Percentiles rank a stretch among this genome's conserved stretches.
These are phyloP conservation scores for Pseudopithomyces maydicus DNA, from an alignment of 2,329 filamentous ascomycete species.

Conservation along the genomic window DNA sequence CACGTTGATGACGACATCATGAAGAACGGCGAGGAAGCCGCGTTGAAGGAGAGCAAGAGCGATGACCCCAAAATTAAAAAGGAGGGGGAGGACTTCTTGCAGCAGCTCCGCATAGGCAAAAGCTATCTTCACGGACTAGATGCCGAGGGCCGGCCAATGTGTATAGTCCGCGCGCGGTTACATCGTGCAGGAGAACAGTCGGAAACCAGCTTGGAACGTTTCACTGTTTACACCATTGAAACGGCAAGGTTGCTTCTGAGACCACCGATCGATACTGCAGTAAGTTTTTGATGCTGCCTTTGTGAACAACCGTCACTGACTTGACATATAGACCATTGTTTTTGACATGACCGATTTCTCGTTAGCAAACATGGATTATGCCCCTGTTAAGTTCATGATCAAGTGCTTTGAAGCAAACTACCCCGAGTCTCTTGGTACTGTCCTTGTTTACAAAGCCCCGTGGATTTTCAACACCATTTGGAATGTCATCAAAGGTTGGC, in stretches of 20 bases:
- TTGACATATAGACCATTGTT: slow-evolving; percentile 73
- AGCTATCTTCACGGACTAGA: slow-evolving; percentile 89
- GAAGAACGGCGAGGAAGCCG: slow-evolving; percentile 53
- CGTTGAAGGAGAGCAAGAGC: slow-evolving; percentile 65
- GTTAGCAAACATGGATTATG: slow-evolving; percentile 97
- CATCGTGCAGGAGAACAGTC: slow-evolving; percentile 84
- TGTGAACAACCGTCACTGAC: slow-evolving; percentile 22
- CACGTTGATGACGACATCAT: slow-evolving; percentile 87
- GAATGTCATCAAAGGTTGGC: slow-evolving; percentile 94
- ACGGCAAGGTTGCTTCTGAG: slow-evolving; percentile 83
- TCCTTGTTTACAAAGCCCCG: slow-evolving; percentile 93
- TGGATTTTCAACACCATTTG: slow-evolving; percentile 99
- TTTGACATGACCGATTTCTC: slow-evolving; percentile 97
- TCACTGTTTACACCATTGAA: slow-evolving; percentile 93
- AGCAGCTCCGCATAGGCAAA: slow-evolving; percentile 87
- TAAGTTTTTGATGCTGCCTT: slow-evolving; percentile 56
- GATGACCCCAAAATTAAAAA: slow-evolving; percentile 67
- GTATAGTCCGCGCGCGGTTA: slow-evolving; percentile 79
- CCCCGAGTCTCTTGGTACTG: slow-evolving; percentile 85
- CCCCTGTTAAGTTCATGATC: slow-evolving; percentile 98
- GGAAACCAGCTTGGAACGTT: slow-evolving; percentile 81
- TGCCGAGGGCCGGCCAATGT: slow-evolving; percentile 83
- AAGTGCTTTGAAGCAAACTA: slow-evolving; percentile 99
- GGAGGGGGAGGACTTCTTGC: slow-evolving; percentile 76
- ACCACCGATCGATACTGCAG: slow-evolving; percentile 86